Evolutionary conservation across 225 moss, liverwort and hornwort genomes (phyloP).

Genomic region (Marchantia polymorpha): DNA sequence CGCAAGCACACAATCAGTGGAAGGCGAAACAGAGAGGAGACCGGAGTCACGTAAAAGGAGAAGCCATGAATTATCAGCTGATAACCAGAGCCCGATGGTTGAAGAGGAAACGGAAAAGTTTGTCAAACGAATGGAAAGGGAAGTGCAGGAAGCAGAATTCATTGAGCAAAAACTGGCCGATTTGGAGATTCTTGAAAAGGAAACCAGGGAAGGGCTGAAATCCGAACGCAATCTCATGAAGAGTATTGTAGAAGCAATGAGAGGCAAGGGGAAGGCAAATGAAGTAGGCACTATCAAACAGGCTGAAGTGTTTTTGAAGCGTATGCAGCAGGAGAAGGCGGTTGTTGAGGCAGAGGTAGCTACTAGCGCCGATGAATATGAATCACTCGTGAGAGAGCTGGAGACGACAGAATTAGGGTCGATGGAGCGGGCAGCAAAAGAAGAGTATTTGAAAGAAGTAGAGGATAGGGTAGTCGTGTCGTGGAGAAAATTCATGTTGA

Average conservation of each 20-base stretch:
- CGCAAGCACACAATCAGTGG: conserved; percentile 26
- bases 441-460: conserved; percentile 34
- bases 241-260: conserved; percentile 49
- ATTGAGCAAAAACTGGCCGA: conserved; percentile 50
- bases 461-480: conserved; percentile 36
- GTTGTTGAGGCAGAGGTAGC: conserved; percentile 32
- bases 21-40: conserved; percentile 8
- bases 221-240: conserved; percentile 30
- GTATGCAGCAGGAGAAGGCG: conserved; percentile 49
- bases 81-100: conserved; percentile 3
- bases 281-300: conserved; percentile 41
- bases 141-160: conserved; percentile 36
- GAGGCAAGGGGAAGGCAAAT: conserved; percentile 34
- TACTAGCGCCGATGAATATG: conserved; percentile 40
- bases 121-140: conserved; percentile 42
- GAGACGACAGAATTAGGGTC: conserved; percentile 40
- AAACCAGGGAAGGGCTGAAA: conserved; percentile 36
- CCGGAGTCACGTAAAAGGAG: conserved; percentile 20
- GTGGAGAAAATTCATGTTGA: conserved; percentile 47
- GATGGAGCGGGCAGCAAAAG: conserved; percentile 33
- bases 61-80: conserved; percentile 17
- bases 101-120: conserved; percentile 48
- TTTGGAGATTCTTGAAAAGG: conserved; percentile 43
- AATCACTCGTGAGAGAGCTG: conserved; percentile 35
- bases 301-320: conserved; percentile 42